Evolutionary conservation across 176 grass and related monocot species (phyloP).

Genomic region (Pontederia paniculata): DNA sequence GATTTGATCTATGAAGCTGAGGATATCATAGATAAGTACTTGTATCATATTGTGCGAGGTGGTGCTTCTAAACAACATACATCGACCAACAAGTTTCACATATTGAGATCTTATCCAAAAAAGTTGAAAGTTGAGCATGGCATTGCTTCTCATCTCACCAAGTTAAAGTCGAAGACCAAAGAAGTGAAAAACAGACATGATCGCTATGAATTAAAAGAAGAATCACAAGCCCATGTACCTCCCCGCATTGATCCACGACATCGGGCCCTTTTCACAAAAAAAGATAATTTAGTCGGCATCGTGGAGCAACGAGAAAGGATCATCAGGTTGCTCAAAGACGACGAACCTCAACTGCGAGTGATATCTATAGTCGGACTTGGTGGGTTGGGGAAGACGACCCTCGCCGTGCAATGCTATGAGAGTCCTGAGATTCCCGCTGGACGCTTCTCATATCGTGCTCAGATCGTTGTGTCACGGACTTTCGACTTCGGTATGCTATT

Average conservation of each 20-base stretch:
- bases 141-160: no score
- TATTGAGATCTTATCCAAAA: no score
- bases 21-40: no score
- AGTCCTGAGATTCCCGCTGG: constrained; percentile 16
- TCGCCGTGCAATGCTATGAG: constrained; percentile 24
- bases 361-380: constrained; percentile 28
- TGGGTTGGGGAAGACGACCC: constrained; percentile 32
- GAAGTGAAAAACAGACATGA: no score
- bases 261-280: constrained; percentile 14
- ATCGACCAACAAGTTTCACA: no score
- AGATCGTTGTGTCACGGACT: constrained; percentile 21
- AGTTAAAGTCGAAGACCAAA: no score
- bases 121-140: no score
- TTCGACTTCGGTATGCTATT: constrained; percentile 14
- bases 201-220: no score
- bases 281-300: constrained; percentile 26
- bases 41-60: no score
- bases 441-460: constrained; percentile 21
- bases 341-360: constrained; percentile 8
- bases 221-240: no score
- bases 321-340: constrained; percentile 9
- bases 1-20: no score
- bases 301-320: neutral
- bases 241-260: constrained; percentile 19
- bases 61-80: no score